A percentile compares a stretch with the other conserved stretches of the same genome.
Conservation (phyloP, 257 asterid species). For the Solanum bukasovii region DNA sequence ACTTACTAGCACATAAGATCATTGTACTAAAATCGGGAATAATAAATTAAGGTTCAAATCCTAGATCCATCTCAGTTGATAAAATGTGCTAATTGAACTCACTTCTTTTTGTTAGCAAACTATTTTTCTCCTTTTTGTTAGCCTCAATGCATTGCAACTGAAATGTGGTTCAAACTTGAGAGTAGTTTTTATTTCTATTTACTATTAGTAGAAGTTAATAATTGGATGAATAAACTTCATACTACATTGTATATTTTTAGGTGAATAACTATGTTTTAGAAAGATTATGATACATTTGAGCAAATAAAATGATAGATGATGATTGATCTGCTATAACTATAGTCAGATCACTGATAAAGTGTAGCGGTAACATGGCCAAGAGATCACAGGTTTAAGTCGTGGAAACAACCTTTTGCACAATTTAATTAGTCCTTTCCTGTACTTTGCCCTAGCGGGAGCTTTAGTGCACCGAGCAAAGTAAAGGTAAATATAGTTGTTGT, state of each 20-base stretch:
- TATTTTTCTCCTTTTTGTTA: background rate
- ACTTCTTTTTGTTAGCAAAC: background rate
- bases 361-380: background rate
- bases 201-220: background rate
- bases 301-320: background rate
- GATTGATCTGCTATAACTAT: background rate
- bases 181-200: background rate
- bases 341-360: background rate
- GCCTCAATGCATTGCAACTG: background rate
- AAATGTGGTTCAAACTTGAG: background rate
- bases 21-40: too few species aligned
- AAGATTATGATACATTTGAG: background rate
- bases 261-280: background rate
- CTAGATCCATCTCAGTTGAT: too few species aligned
- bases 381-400: background rate
- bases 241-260: background rate
- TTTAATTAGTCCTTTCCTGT: accelerated
- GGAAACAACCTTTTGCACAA: too few species aligned
- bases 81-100: background rate
- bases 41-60: too few species aligned
- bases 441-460: accelerated
- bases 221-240: background rate
- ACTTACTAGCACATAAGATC: background rate
- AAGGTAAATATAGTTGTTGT: background rate
- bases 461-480: accelerated